Percentiles rank a stretch among this genome's conserved stretches.
Evolutionary conservation across 306 rosid species (phyloP).

Genomic region (Quercus berberidifolia): DNA sequence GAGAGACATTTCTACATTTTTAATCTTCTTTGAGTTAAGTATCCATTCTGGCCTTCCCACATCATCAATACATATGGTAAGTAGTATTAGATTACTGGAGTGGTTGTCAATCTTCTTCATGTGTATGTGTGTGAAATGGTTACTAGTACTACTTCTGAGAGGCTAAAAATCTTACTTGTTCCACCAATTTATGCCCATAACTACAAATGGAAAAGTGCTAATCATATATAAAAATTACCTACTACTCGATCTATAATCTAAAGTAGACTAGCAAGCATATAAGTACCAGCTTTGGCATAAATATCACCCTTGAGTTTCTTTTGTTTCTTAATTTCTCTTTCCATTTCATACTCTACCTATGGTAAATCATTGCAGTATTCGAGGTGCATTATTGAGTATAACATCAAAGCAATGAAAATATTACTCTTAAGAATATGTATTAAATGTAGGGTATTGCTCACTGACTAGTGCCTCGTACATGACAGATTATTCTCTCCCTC

Average conservation of each 20-base stretch:
- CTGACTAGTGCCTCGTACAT: not conserved
- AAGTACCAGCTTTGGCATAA: not conserved
- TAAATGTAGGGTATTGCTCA: not conserved
- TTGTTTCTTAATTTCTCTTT: not conserved
- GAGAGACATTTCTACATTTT: not conserved
- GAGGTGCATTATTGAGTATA: not conserved
- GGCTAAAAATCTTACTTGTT: not conserved
- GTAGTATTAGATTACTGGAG: not conserved
- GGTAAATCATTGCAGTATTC: not conserved
- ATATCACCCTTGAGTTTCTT: not conserved
- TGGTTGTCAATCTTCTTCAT: not conserved
- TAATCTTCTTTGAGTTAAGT: not conserved
- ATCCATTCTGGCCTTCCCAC: not conserved
- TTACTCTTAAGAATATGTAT: too few relatives aligned
- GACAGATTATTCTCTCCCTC: not conserved
- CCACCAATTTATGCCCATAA: not conserved
- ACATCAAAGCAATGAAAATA: not conserved
- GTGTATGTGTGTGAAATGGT: not conserved
- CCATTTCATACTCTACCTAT: not conserved
- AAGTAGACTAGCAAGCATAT: not conserved
- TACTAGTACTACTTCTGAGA: not conserved
- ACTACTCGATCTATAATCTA: not conserved
- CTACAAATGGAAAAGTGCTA: not conserved
- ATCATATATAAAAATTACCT: not conserved
- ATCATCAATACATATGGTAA: not conserved